Base-by-base conservation (phyloP, 176 grass and related monocot genomes). In the Aegilops sharonensis region DNA sequence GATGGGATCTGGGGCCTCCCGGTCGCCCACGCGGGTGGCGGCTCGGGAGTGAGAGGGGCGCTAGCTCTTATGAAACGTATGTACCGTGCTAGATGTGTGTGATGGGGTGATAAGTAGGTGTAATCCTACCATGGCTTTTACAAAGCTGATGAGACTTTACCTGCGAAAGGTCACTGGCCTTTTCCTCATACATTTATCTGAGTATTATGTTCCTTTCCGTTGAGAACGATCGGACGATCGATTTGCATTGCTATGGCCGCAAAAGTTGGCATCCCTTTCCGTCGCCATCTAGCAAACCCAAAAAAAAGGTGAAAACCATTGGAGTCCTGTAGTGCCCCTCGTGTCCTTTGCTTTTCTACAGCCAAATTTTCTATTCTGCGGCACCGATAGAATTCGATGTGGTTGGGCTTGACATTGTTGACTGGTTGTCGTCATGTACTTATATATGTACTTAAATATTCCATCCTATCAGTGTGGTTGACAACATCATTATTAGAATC, bases 371-470 rank as follows among this genome's bases (percentile, higher is more conserved):
- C 50, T 70, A 24, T n/a, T 69, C 23, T 2, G 21, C 2, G 15
- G 14, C 50, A 29, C 1, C 1, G 21, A 20, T 75, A 80, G 68
- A 67, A 72, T 34, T 54, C 17, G 18, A 42, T 81, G 82, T 9
- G 36, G 42, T 75, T 81, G 36, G 64, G 59, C 12, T 67, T 85
- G 24, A 80, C 24, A 71, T 67, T 85, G 59, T 78, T 68, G 63
- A 83, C 64, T 47, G 62, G 71, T 83, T 60, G 62, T 11, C 64
- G 36, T 9, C 36, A 43, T 12, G 6, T 21, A 40, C 30, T 31
- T 27, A 5, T 37, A 5, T 37, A 13, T 37, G 6, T 80, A 9
- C 1, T 56, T 76, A 68, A 35, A 20, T 27, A 10, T 27, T 39
- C 21, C 27, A 2, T 20, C 40, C 39, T 72, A 37, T 48, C 56